phyloP scores from a whole-genome alignment of 208 protist genomes.

The Angomonas ambiguus region DNA sequence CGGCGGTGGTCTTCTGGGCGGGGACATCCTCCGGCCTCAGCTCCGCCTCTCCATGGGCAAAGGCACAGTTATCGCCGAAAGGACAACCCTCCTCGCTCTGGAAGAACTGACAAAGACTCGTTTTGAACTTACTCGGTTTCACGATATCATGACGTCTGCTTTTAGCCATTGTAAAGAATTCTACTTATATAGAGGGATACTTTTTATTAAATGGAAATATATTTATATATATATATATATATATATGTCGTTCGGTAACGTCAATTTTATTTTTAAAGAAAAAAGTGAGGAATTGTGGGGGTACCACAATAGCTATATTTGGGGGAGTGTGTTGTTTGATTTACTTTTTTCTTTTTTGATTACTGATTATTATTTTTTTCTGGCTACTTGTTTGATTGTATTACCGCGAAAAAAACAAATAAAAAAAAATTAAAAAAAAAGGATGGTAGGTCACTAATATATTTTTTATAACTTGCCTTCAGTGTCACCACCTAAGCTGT shows the following conservation, averaged over 20 bases:
- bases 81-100: constrained; percentile 50
- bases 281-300: constrained; percentile 2
- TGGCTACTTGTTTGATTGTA: too few relatives aligned
- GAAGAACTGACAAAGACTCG: constrained; percentile 76
- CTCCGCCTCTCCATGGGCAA: constrained; percentile 70
- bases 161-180: constrained; percentile 30
- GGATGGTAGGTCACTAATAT: background rate
- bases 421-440: background rate
- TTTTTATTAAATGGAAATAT: background rate
- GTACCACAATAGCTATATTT: too few relatives aligned
- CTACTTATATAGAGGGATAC: background rate
- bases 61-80: constrained; percentile 75
- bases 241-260: too few relatives aligned
- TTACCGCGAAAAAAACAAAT: background rate
- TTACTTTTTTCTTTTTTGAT: too few relatives aligned
- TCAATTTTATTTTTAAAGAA: too few relatives aligned
- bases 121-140: constrained; percentile 84
- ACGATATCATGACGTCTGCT: constrained; percentile 73
- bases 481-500: too few relatives aligned
- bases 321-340: too few relatives aligned
- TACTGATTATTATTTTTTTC: too few relatives aligned
- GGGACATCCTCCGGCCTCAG: constrained; percentile 33
- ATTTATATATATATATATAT: too few relatives aligned
- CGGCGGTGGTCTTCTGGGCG: background rate
- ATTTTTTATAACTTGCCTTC: too few relatives aligned